phyloP scores from a whole-genome alignment of 805 yeast species.

The Metschnikowia shivogae region DNA sequence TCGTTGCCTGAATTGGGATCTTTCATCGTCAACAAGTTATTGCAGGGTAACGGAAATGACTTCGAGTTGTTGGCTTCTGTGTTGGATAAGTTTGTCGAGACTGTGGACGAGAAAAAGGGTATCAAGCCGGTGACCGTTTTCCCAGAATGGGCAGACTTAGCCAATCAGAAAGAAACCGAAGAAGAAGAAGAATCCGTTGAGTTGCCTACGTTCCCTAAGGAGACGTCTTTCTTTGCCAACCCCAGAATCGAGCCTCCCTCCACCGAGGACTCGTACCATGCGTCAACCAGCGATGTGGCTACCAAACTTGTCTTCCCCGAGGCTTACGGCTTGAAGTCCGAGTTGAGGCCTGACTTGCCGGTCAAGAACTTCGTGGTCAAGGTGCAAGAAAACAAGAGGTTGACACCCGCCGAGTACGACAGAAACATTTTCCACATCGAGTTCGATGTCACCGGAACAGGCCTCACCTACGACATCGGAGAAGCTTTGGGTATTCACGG shows the following conservation, averaged over 20 bases:
- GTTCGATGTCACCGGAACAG: constrained; percentile 87
- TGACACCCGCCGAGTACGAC: constrained; percentile 84
- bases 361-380: constrained; percentile 79
- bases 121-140: constrained; percentile 34
- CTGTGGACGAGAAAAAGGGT: constrained; percentile 45
- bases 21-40: constrained; percentile 68
- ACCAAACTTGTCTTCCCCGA: constrained; percentile 77
- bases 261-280: constrained; percentile 34
- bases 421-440: constrained; percentile 96
- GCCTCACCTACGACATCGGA: constrained; percentile 87
- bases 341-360: constrained; percentile 86
- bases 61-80: constrained; percentile 76
- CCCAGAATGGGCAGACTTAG: constrained; percentile 32
- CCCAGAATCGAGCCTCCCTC: constrained; percentile 38
- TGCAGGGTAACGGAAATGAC: constrained; percentile 76
- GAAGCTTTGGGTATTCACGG: constrained; percentile 97
- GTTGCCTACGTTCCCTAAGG: constrained; percentile 53
- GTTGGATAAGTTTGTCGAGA: constrained; percentile 59
- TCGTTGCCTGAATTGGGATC: constrained; percentile 60
- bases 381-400: constrained; percentile 87
- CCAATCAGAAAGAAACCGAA: constrained; percentile 15
- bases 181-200: constrained; percentile 18
- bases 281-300: constrained; percentile 47
- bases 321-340: constrained; percentile 56
- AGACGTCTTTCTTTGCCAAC: constrained; percentile 63